Conservation (phyloP, 192 early-diverging fungal species). For the Coemansia sp. region DNA sequence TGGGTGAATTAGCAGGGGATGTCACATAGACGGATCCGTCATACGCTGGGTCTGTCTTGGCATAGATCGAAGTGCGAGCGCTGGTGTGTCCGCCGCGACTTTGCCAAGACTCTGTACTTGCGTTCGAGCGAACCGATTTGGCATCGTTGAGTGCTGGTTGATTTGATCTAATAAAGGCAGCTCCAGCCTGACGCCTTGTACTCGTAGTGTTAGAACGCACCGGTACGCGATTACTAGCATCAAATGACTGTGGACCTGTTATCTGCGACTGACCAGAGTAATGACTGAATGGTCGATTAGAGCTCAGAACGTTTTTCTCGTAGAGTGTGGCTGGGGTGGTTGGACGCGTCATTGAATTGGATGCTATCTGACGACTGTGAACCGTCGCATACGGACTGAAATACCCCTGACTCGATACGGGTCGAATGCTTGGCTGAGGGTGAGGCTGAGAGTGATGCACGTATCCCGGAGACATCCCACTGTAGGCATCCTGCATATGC, state of each 20-base stretch:
- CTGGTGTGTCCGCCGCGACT: slow-evolving; percentile 28
- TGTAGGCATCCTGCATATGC: slow-evolving; percentile 7
- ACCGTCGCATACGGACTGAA: background rate
- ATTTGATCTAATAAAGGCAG: slow-evolving; percentile 20
- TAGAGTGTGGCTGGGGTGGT: slow-evolving; percentile 3
- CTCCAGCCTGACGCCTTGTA: slow-evolving; percentile 23
- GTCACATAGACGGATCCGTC: slow-evolving; percentile 26
- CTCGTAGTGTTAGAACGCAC: slow-evolving; percentile 7
- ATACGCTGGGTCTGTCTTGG: slow-evolving; percentile 30
- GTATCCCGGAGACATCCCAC: background rate
- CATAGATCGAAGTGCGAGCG: slow-evolving; percentile 20
- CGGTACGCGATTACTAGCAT: background rate
- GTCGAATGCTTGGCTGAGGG: background rate
- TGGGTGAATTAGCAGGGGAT: slow-evolving; percentile 10
- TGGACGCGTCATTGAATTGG: background rate
- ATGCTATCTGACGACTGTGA: background rate
- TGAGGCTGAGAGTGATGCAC: background rate
- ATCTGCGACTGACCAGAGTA: background rate
- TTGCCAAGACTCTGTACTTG: slow-evolving; percentile 48
- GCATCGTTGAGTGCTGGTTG: slow-evolving; percentile 8
- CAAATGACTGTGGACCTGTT: slow-evolving; percentile 3
- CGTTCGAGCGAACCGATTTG: slow-evolving; percentile 15
- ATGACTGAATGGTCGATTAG: slow-evolving; percentile 13
- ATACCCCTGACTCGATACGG: slow-evolving; percentile 7
- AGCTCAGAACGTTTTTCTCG: background rate